A percentile compares a stretch with the other conserved stretches of the same genome.
Conservation (phyloP, 139 green algal genomes). For the Pleodorina starrii region DNA sequence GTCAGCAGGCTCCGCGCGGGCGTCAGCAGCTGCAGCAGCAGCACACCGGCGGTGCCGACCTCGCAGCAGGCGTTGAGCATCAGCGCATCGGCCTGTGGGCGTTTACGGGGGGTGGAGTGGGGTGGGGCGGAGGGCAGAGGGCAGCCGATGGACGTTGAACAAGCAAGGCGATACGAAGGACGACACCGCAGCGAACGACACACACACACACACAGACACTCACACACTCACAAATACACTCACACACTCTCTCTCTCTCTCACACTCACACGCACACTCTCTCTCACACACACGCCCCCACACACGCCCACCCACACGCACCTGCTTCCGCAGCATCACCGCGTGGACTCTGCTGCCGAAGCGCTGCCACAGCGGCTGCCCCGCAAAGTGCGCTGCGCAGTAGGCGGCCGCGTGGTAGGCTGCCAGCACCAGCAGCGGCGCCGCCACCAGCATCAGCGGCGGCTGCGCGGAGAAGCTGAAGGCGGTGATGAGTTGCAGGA, state of each 20-base stretch:
- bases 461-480: conserved; percentile 29
- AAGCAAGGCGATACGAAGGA: neutral
- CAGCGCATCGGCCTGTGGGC: conserved; percentile 21
- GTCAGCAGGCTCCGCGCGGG: neutral
- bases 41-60: neutral
- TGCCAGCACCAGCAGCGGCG: neutral
- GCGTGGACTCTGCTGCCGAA: neutral
- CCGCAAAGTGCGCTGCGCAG: neutral
- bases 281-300: neutral
- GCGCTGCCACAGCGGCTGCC: conserved; percentile 4
- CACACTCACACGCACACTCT: neutral
- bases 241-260: neutral
- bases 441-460: conserved; percentile 6
- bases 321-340: conserved; percentile 6
- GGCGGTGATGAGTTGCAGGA: neutral
- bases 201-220: too few relatives aligned
- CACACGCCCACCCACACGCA: neutral
- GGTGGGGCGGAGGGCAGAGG: neutral
- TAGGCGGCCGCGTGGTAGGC: conserved; percentile 41
- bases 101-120: neutral
- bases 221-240: neutral
- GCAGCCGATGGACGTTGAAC: neutral
- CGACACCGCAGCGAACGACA: too few relatives aligned
- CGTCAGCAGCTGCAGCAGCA: conserved; percentile 30
- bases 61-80: neutral